phyloP scores from a whole-genome alignment of 225 moss, liverwort and hornwort genomes.

The Sphagnum contortum region DNA sequence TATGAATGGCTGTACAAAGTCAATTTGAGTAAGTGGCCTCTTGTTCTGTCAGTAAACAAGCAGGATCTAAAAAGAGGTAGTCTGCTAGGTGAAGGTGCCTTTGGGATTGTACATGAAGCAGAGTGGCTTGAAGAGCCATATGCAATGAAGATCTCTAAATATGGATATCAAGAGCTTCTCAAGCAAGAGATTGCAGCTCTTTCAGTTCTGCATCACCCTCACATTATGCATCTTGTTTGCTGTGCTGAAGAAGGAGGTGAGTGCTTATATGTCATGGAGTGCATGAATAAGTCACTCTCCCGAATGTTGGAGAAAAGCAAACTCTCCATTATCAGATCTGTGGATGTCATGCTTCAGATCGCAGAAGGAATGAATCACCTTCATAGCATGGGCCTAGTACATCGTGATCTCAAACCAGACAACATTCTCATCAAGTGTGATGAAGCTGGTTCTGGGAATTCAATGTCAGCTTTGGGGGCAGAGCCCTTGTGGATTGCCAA shows the following conservation, averaged over 20 bases:
- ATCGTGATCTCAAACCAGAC: conserved; percentile 6
- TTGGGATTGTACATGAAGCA: neutral
- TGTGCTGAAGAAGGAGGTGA: conserved; percentile 1
- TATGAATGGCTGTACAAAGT: neutral
- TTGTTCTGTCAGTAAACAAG: neutral
- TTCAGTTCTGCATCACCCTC: conserved; percentile 2
- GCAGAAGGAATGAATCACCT: conserved; percentile 8
- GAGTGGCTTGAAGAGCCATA: neutral
- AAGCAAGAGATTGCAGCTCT: conserved; percentile 8
- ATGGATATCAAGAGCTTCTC: neutral
- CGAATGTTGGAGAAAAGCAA: neutral
- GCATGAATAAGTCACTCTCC: conserved; percentile 1
- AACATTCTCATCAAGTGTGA: conserved; percentile 6
- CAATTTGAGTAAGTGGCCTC: neutral
- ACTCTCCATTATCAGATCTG: neutral
- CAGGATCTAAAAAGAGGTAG: conserved; percentile 3
- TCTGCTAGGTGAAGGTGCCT: neutral
- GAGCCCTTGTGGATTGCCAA: conserved; percentile 2
- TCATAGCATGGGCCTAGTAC: neutral
- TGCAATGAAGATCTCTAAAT: neutral
- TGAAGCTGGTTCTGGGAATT: neutral
- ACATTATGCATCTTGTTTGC: conserved; percentile 5
- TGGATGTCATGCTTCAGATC: conserved; percentile 6
- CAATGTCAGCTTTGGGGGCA: neutral
- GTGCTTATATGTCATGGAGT: conserved; percentile 4